Conservation (phyloP, 257 asterid genomes). For the Solanum phureja region DNA sequence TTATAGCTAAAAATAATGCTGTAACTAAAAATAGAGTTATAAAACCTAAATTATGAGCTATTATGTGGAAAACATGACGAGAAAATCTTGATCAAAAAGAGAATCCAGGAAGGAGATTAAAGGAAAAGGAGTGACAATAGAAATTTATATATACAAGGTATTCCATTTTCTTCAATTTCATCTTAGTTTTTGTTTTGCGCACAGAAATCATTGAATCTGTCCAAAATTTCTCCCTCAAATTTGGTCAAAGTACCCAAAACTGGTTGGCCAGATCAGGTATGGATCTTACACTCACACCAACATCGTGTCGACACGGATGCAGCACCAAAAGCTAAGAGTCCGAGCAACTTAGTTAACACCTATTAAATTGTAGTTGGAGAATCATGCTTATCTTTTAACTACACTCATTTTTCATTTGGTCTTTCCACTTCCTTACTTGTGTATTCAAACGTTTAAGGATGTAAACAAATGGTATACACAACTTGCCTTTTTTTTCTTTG, state of each 20-base stretch:
- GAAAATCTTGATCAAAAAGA: neutral
- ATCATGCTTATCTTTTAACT: neutral
- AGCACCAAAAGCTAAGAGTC: neutral
- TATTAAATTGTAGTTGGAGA: neutral
- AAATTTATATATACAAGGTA: neutral
- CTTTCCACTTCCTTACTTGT: neutral
- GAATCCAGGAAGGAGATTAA: neutral
- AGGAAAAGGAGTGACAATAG: neutral
- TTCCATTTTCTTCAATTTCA: neutral
- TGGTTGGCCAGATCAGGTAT: neutral
- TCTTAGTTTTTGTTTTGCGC: neutral
- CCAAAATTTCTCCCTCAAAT: neutral
- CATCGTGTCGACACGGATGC: neutral
- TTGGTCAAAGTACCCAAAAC: neutral
- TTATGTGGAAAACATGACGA: neutral
- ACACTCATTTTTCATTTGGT: neutral
- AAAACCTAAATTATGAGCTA: neutral
- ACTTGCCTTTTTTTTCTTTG: neutral
- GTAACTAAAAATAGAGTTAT: neutral
- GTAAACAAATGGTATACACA: neutral
- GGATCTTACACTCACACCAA: neutral
- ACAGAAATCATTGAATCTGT: neutral
- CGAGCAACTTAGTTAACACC: neutral
- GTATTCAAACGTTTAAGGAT: neutral
- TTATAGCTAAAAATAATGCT: neutral